Percentiles rank a stretch among this genome's conserved stretches.
Evolutionary conservation across 441 rosid genomes (phyloP).

Genomic region (Capsella rubella): DNA sequence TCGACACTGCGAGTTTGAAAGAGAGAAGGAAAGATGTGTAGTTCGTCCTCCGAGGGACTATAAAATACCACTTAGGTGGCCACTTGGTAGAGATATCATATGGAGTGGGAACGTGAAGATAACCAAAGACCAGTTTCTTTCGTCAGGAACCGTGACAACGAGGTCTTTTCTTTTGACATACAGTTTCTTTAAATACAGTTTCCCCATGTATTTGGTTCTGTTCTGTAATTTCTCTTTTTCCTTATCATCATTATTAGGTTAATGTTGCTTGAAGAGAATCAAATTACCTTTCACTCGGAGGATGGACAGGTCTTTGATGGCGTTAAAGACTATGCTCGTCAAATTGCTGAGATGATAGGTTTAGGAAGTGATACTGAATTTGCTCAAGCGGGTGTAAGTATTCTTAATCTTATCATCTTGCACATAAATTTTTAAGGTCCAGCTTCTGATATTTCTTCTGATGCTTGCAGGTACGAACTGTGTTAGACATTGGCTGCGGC

Average conservation of each 20-base stretch:
- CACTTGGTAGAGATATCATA: conserved; percentile 90
- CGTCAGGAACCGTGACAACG: conserved; percentile 95
- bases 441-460: conserved; percentile 24
- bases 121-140: conserved; percentile 96
- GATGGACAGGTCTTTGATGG: conserved; percentile 87
- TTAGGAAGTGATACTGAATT: conserved; percentile 91
- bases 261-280: conserved; percentile 98
- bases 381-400: conserved; percentile 92
- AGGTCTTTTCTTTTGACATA: conserved; percentile 51
- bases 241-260: conserved; percentile 51
- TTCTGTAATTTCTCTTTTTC: background rate
- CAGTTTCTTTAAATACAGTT: background rate
- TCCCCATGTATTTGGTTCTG: background rate
- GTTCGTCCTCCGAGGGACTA: conserved; percentile 95
- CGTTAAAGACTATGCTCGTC: conserved; percentile 94
- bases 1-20: conserved; percentile 81
- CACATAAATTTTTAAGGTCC: conserved; percentile 5
- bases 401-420: conserved; percentile 20
- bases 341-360: conserved; percentile 95
- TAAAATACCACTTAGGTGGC: conserved; percentile 94
- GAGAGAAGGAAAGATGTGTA: conserved; percentile 61
- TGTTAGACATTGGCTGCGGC: conserved; percentile 96
- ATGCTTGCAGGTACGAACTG: conserved; percentile 66
- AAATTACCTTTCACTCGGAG: conserved; percentile 95
- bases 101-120: conserved; percentile 97